Conservation (phyloP, 2,329 filamentous ascomycete species). For the Chaetomium globosum region DNA sequence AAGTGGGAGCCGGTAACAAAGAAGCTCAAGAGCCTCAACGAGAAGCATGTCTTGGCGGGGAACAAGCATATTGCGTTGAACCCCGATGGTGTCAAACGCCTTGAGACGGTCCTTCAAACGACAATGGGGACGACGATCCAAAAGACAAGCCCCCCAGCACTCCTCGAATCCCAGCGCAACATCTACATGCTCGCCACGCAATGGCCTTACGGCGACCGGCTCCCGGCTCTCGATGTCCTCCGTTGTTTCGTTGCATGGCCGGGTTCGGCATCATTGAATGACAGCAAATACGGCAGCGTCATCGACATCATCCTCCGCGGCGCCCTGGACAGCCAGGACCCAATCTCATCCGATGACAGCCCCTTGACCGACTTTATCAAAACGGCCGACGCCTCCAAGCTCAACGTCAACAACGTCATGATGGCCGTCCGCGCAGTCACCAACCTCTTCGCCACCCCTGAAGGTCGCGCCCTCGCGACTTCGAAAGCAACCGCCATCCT, state of each 20-base stretch:
- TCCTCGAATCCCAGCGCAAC: conserved; percentile 42
- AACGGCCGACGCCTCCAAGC: conserved; percentile 48
- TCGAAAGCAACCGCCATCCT: conserved; percentile 62
- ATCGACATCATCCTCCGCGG: conserved; percentile 56
- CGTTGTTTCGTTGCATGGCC: conserved; percentile 77
- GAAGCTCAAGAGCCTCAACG: conserved; percentile 65
- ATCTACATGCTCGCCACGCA: conserved; percentile 71
- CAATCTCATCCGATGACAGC: conserved; percentile 39
- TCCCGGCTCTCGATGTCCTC: conserved; percentile 84
- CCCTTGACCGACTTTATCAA: conserved; percentile 27
- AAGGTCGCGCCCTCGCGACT: conserved; percentile 68
- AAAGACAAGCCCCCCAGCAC: conserved; percentile 43
- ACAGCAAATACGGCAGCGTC: conserved; percentile 58
- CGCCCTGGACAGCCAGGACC: conserved; percentile 46
- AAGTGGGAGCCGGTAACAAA: conserved; percentile 57
- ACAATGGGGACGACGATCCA: conserved; percentile 52
- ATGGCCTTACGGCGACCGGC: conserved; percentile 79
- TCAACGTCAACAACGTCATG: conserved; percentile 81
- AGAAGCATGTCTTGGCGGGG: conserved; percentile 68
- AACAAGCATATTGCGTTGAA: conserved; percentile 75
- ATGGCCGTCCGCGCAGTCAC: conserved; percentile 78
- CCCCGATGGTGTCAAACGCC: conserved; percentile 62
- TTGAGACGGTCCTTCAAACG: conserved; percentile 63
- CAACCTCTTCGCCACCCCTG: conserved; percentile 77
- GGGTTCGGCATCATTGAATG: conserved; percentile 62